Evolutionary conservation across 768 basidiomycete genomes (phyloP), one percentile per base, ranked within the genome.

Genomic region (Boletus vermiculosoides): DNA sequence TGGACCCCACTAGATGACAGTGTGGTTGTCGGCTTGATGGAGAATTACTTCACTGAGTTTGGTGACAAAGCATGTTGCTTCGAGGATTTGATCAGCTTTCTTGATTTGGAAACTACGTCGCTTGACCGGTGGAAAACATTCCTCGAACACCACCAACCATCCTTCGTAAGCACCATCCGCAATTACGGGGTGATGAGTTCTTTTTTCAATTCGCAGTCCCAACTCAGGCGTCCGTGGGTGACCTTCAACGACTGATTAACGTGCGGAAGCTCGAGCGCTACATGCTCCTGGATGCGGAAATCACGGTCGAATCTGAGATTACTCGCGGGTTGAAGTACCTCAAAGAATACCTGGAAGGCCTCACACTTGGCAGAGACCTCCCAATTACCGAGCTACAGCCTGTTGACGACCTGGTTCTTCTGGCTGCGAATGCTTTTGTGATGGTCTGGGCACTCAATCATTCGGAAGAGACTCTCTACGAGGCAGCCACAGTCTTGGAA

Each of bases 11-110:
- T n/a, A 89, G 87, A 84, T 62, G 49, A 77, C 30, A 63, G 64
- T 13, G 71, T 73, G 30, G 62, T 86, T 53, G 67, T 80, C 33
- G 65, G 70, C 12, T 74, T 87, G 54, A 73, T 94, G 66, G 76
- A 83, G 64, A 72, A 77, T 47, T 96, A 95, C 71, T 85, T 93
- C 66, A 74, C 81, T 40, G 76, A 75, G 56, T 83, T 93, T 63
- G 87, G 90, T 31, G 84, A 86, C 70, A 96, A 94, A 71, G 77
- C 87, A 6, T 92, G 90, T 70, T 93, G 92, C 69, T 91, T 85
- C 56, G 94, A 95, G 72, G 94, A 97, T 64, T 74, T 96, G 40
- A 80, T 79, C 61, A 83, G 85, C 4, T 93, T 88, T 67, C 70
- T 87, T 53, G 66, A 65, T 9, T 71, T 89, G 15, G 73, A 80